Evolutionary conservation across 768 basidiomycete genomes (phyloP).

Genomic region (Boletus patriciae): DNA sequence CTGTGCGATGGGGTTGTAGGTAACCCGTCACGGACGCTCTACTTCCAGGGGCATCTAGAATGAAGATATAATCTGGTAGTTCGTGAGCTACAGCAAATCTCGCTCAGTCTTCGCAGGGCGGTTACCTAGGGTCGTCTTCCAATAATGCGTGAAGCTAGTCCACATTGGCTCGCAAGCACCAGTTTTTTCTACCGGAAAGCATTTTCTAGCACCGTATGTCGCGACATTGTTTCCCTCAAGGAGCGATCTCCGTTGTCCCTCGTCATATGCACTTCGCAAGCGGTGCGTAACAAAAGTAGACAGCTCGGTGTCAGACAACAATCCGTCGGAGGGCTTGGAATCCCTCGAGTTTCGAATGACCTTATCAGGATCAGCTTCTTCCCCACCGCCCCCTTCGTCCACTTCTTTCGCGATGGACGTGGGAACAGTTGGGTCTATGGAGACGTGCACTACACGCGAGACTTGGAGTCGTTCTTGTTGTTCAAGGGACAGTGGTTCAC

Average conservation of each 20-base stretch:
- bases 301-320: constrained; percentile 63
- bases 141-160: constrained; percentile 87
- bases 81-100: constrained; percentile 7
- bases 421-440: constrained; percentile 62
- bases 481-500: constrained; percentile 51
- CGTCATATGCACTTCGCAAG: constrained; percentile 71
- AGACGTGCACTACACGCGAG: constrained; percentile 73
- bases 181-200: constrained; percentile 38
- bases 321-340: constrained; percentile 60
- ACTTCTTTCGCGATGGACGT: constrained; percentile 21
- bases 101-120: background rate
- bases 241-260: constrained; percentile 38
- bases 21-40: constrained; percentile 48
- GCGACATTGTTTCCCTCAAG: constrained; percentile 19
- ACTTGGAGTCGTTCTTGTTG: constrained; percentile 53
- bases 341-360: constrained; percentile 73
- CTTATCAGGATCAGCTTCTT: constrained; percentile 57
- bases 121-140: constrained; percentile 78
- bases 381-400: constrained; percentile 43
- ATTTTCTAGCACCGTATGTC: constrained; percentile 55
- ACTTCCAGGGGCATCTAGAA: constrained; percentile 47
- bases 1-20: constrained; percentile 57
- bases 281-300: constrained; percentile 37
- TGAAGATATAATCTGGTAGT: constrained; percentile 82
- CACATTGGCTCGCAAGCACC: constrained; percentile 78